Percentiles rank a stretch among this genome's conserved stretches.
phyloP scores from a whole-genome alignment of 331 rosid species.

The Acacia pycnantha region DNA sequence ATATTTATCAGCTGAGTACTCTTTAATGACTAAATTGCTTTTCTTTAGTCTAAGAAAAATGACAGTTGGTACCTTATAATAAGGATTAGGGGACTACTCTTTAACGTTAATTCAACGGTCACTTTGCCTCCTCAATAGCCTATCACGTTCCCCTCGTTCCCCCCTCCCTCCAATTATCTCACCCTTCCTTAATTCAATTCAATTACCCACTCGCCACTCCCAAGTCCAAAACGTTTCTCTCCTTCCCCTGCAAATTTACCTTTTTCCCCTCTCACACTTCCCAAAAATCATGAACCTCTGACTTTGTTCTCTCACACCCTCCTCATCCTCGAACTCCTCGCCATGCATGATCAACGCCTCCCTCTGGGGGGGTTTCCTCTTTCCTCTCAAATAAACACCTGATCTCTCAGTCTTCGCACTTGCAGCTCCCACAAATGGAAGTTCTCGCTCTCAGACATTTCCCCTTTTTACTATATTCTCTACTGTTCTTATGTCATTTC shows the following conservation, averaged over 20 bases:
- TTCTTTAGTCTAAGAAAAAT: too few species aligned
- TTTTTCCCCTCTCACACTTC: not conserved
- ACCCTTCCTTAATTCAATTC: too few species aligned
- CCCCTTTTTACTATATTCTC: not conserved
- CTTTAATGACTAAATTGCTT: too few species aligned
- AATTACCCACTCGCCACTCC: not conserved
- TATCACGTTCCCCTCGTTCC: constrained; percentile 35
- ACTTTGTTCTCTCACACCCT: not conserved
- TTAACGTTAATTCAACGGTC: too few species aligned
- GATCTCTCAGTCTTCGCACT: not conserved
- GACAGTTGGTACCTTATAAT: too few species aligned
- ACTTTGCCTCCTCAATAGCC: not conserved
- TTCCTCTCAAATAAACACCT: not conserved
- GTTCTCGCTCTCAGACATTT: constrained; percentile 11
- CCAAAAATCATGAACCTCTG: not conserved
- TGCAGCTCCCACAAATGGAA: constrained; percentile 5
- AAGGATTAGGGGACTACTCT: too few species aligned
- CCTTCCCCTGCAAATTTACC: not conserved
- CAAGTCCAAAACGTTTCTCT: not conserved
- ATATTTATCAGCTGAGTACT: too few species aligned
- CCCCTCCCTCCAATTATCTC: not conserved
- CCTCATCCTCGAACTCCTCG: constrained; percentile 26
- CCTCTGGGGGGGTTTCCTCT: not conserved
- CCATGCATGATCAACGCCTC: constrained; percentile 24
- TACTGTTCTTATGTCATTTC: constrained; percentile 16